Evolutionary conservation across 2,329 filamentous ascomycete species (phyloP), one percentile per base, ranked within the genome.

Genomic region (Gyromitra esculenta): DNA sequence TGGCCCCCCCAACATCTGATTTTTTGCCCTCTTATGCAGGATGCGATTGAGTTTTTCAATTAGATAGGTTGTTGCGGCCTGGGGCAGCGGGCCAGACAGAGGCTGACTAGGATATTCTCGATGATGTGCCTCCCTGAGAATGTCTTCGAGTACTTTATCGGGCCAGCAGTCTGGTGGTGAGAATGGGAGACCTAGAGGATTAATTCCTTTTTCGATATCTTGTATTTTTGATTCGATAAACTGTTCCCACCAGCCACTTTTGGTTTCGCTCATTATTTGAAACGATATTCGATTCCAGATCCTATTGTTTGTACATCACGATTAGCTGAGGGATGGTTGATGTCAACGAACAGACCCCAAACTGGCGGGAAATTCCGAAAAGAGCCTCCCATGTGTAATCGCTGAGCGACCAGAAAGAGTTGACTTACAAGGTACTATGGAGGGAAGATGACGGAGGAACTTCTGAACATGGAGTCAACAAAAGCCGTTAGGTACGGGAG

Each of bases 131-230:
- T 37, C 37, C n/a, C 8, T 63, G 39, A 75, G 59, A 13, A 35
- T 18, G 0, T 7, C 1, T 9, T 64, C 41, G 41, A 75, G n/a
- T 6, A 71, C 9, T 1, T 7, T 7, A 13, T 56, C 37, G 3
- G 65, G 43, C 72, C 72, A 75, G 9, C 45, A 50, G 4, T 11
- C 43, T 18, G 59, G 72, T 0, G 66, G 59, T 1, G n/a, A 5
- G 21, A 15, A 75, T 1, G 65, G 11, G 21, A 75, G 5, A 6
- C 57, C 57, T 0, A 1, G 6, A 11, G 72, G 72, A 50, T 75
- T 75, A n/a, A 65, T 57, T 71, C 50, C 7, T 21, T 71, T 50
- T 18, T 75, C 72, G 25, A 75, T 57, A 2, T 48, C n/a, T 15
- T 11, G 8, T 43, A 75, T 52, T 2, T 65, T 57, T 13, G 45